phyloP scores from a whole-genome alignment of 805 yeast genomes.

The Saturnispora ahearnii region DNA sequence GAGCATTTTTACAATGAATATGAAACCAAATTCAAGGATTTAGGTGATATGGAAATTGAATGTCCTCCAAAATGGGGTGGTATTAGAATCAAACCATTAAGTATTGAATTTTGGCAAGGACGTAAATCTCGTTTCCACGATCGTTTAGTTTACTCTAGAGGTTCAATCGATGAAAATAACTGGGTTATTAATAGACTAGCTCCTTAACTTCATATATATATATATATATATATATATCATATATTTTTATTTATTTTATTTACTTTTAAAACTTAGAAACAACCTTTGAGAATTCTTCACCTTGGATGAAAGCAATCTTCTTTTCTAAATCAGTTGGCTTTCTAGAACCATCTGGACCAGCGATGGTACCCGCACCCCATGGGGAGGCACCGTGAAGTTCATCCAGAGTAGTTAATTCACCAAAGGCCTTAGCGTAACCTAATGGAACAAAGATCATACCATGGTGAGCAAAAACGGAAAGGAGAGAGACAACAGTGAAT shows the following conservation, averaged over 20 bases:
- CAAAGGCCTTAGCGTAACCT: conserved; percentile 55
- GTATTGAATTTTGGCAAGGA: conserved; percentile 97
- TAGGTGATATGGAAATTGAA: conserved; percentile 54
- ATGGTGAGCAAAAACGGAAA: conserved; percentile 66
- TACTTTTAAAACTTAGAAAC: conserved; percentile 16
- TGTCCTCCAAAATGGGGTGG: conserved; percentile 98
- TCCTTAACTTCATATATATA: conserved; percentile 32
- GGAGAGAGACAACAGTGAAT: conserved; percentile 51
- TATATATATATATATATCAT: too few species aligned
- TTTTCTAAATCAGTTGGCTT: conserved; percentile 54
- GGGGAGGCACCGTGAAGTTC: conserved; percentile 77
- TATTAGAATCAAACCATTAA: conserved; percentile 74
- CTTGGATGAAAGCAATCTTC: conserved; percentile 57
- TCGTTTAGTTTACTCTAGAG: conserved; percentile 64
- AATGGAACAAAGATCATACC: conserved; percentile 75
- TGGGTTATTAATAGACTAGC: conserved; percentile 70
- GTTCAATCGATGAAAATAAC: conserved; percentile 29
- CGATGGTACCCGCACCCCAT: conserved; percentile 80
- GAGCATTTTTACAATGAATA: conserved; percentile 40
- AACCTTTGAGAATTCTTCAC: conserved; percentile 49
- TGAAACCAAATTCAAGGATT: conserved; percentile 49
- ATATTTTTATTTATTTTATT: neutral
- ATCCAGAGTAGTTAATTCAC: conserved; percentile 42
- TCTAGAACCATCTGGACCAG: conserved; percentile 74
- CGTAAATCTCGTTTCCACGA: conserved; percentile 85